Percentiles rank a stretch among this genome's conserved stretches.
Evolutionary conservation across 2,329 filamentous ascomycete genomes (phyloP).

Genomic region (Pseudogymnoascus sp.): DNA sequence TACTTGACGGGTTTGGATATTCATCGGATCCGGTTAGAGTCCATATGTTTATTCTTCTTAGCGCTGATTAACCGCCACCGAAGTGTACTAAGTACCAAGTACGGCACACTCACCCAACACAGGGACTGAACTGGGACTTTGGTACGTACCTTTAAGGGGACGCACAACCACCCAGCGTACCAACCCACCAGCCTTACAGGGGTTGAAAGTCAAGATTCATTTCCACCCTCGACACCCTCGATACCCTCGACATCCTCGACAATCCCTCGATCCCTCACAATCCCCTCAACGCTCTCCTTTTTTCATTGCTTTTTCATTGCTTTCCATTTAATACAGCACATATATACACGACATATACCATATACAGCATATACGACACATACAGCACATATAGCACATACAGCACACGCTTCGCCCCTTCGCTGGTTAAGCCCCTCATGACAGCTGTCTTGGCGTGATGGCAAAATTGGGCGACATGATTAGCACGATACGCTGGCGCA

Average conservation of each 20-base stretch:
- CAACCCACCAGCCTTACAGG: neutral
- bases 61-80: neutral
- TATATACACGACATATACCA: neutral
- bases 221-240: neutral
- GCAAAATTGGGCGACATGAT: constrained; percentile 5
- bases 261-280: neutral
- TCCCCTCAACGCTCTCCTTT: neutral
- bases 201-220: neutral
- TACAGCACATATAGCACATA: neutral
- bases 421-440: neutral
- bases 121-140: neutral
- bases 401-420: neutral
- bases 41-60: neutral
- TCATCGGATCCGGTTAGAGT: neutral
- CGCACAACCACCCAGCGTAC: neutral
- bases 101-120: neutral
- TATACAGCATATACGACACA: neutral
- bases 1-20: neutral
- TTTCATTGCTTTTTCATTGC: neutral
- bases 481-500: constrained; percentile 5
- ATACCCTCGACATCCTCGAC: neutral
- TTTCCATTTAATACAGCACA: neutral
- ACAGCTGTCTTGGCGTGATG: neutral
- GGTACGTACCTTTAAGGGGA: neutral
- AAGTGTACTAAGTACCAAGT: too few species aligned